phyloP scores from a whole-genome alignment of 2,329 filamentous ascomycete species.

The Trichoderma simmonsii region DNA sequence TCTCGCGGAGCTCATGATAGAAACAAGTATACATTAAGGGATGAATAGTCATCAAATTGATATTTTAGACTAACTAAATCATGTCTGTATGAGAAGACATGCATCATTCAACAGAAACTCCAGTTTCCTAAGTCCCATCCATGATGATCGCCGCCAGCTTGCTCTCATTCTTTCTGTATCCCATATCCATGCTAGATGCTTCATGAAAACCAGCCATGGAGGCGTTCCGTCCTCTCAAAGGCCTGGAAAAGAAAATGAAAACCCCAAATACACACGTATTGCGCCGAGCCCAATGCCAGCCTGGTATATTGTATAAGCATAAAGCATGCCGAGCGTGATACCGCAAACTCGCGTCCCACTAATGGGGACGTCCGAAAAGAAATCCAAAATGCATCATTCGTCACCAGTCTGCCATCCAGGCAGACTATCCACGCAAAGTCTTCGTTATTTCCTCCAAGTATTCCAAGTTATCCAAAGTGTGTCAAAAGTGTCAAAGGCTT shows the following conservation, averaged over 20 bases:
- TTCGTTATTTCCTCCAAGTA: neutral
- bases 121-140: neutral
- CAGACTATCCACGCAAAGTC: neutral
- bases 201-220: constrained; percentile 9
- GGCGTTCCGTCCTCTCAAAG: constrained; percentile 8
- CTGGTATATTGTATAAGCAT: constrained; percentile 21
- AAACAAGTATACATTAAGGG: neutral
- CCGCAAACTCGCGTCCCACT: constrained; percentile 1
- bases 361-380: neutral
- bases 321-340: constrained; percentile 16
- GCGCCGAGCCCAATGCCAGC: constrained; percentile 21
- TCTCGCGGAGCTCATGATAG: neutral
- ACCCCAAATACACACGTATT: constrained; percentile 11
- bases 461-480: constrained; percentile 19
- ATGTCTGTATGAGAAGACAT: neutral
- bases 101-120: neutral
- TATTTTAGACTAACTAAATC: neutral
- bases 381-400: constrained; percentile 6
- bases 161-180: constrained; percentile 5
- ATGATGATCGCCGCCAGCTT: neutral
- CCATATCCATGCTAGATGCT: constrained; percentile 9
- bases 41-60: constrained; percentile 5
- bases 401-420: constrained; percentile 17
- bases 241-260: neutral
- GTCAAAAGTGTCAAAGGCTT: constrained; percentile 23